Evolutionary conservation across 2,329 filamentous ascomycete genomes (phyloP), one percentile per base, ranked within the genome.

Genomic region (Paecilomyces variotii): DNA sequence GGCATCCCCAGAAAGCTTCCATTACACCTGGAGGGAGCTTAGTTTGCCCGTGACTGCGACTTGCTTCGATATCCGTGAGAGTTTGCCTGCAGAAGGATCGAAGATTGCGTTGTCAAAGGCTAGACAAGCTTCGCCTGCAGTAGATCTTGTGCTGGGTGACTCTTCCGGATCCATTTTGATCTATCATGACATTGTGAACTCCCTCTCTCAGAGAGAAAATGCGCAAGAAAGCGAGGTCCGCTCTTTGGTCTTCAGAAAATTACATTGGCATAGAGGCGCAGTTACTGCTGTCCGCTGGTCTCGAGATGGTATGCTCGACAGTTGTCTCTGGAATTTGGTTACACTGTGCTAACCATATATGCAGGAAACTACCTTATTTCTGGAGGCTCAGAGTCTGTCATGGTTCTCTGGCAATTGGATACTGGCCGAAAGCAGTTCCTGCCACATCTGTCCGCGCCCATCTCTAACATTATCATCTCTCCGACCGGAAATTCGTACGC

Each of bases 351-450:
- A 63, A 77, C 78, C 61, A 78, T 67, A 53, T 14, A 25, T 54
- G 12, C 64, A 94, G 90, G 90, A 55, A 91, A 96, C 70, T 99
- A 99, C 72, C 77, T 99, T 60, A 87, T 99, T 56, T 97, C 94
- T 58, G 94, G 94, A 69, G 94, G 94, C 32, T 85, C 86, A 25
- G 94, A 99, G 75, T 92, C 91, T 6, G 89, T 91, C 24, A 80
- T 99, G 50, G 90, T 96, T 7, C 79, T 97, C 32, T 97, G 92
- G 92, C 94, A 99, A 74, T 80, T 97, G 59, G 90, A 95, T 64
- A 97, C 93, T 0, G 87, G 87, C 62, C 87, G 87, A 70, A 86
- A 85, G 67, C 88, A 94, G 69, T 90, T 87, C 68, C 78, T 99
- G 28, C 94, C 94, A n/a, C 91, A 97, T 81, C 81, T 99, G 59